Evolutionary conservation across 345 rosid species (phyloP).

Genomic region (Arabidopsis thaliana): TAIR10.1 NC_003070.9:27170001-27170500

Average conservation of each 20-base stretch:
- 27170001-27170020: constrained; percentile 45
- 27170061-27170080: constrained; percentile 42
- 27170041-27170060: constrained; percentile 49
- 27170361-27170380: constrained; percentile 66
- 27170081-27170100: constrained; percentile 41
- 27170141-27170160: constrained; percentile 47
- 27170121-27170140: constrained; percentile 56
- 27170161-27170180: constrained; percentile 49
- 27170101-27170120: constrained; percentile 41
- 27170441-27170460: constrained; percentile 32
- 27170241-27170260: constrained; percentile 62
- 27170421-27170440: constrained; percentile 51
- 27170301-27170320: constrained; percentile 60
- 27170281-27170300: constrained; percentile 47
- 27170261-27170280: constrained; percentile 61
- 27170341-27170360: constrained; percentile 61
- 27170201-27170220: constrained; percentile 43
- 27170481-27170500: constrained; percentile 28
- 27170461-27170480: constrained; percentile 42
- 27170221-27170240: constrained; percentile 65
- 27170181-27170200: constrained; percentile 55
- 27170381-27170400: constrained; percentile 56
- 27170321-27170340: constrained; percentile 75
- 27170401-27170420: constrained; percentile 72
- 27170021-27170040: constrained; percentile 51